Evolutionary conservation across 495 filamentous ascomycete species (phyloP).

Genomic region (Penicillium herquei): DNA sequence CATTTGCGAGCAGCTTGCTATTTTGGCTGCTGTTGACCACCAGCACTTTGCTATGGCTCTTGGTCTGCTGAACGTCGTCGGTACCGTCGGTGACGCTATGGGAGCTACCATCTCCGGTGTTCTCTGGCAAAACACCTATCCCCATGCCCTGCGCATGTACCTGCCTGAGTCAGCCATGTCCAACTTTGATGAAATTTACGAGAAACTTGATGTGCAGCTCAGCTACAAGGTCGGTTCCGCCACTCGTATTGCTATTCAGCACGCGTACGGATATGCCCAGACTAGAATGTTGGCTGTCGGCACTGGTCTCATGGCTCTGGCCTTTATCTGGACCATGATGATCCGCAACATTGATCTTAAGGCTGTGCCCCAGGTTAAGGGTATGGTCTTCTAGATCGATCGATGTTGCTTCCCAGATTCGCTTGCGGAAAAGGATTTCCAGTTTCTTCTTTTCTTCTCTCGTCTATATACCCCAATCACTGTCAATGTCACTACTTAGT

Average conservation of each 20-base stretch:
- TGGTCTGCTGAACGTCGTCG: conserved; percentile 59
- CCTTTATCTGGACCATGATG: conserved; percentile 36
- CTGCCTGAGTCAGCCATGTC: conserved; percentile 46
- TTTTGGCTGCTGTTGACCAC: conserved; percentile 62
- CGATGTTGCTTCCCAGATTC: neutral
- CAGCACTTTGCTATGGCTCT: conserved; percentile 64
- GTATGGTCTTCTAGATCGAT: conserved; percentile 7
- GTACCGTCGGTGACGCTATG: conserved; percentile 60
- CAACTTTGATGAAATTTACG: conserved; percentile 51
- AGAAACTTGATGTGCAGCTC: conserved; percentile 43
- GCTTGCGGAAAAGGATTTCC: neutral
- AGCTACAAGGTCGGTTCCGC: conserved; percentile 46
- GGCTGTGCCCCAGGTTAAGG: conserved; percentile 39
- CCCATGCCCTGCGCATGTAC: conserved; percentile 44
- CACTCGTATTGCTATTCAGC: conserved; percentile 48
- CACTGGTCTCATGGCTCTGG: conserved; percentile 42
- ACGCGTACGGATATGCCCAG: conserved; percentile 55
- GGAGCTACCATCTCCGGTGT: conserved; percentile 59
- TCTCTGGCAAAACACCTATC: conserved; percentile 63
- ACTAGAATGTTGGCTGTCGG: conserved; percentile 51
- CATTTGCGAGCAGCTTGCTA: conserved; percentile 62
- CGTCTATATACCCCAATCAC: neutral
- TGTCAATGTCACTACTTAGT: neutral
- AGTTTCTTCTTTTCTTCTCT: neutral
- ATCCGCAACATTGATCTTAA: conserved; percentile 56